phyloP scores from a whole-genome alignment of 1,284 basidiomycete genomes.

The Trichosporon faecale region DNA sequence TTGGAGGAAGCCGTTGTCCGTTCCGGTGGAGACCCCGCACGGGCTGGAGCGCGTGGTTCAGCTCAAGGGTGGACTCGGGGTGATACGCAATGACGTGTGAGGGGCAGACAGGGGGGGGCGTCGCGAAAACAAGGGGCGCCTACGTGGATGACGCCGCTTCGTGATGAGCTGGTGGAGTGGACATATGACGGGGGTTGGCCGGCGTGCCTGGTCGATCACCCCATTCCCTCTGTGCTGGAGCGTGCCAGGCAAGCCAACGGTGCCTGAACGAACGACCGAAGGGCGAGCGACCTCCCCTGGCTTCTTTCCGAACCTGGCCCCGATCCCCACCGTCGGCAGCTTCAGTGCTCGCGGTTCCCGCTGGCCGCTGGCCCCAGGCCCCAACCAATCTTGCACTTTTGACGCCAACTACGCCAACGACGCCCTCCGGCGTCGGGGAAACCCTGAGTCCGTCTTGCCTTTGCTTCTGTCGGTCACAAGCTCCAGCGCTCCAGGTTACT shows the following conservation, averaged over 20 bases:
- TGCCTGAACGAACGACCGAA: no score
- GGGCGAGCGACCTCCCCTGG: no score
- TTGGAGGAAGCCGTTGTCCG: not conserved
- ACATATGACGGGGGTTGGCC: not conserved
- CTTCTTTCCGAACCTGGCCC: no score
- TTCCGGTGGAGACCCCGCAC: slow-evolving; percentile 1
- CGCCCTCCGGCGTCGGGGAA: no score
- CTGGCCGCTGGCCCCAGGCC: no score
- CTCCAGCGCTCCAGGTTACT: not conserved
- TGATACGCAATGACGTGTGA: slow-evolving; percentile 2
- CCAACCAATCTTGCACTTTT: no score
- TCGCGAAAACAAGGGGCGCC: not conserved
- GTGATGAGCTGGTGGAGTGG: not conserved
- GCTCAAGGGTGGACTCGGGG: not conserved
- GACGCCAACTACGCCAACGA: no score
- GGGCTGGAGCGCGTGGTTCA: not conserved
- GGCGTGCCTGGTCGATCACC: not conserved
- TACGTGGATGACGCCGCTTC: not conserved
- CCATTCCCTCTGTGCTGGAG: not conserved
- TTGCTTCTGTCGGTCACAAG: no score
- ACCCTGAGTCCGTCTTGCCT: no score
- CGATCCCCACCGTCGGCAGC: no score
- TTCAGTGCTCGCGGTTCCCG: no score
- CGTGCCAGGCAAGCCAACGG: no score
- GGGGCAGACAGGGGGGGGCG: not conserved